Evolutionary conservation across 2,329 filamentous ascomycete species (phyloP).

Genomic region (Dryadomyces quercivorus): DNA sequence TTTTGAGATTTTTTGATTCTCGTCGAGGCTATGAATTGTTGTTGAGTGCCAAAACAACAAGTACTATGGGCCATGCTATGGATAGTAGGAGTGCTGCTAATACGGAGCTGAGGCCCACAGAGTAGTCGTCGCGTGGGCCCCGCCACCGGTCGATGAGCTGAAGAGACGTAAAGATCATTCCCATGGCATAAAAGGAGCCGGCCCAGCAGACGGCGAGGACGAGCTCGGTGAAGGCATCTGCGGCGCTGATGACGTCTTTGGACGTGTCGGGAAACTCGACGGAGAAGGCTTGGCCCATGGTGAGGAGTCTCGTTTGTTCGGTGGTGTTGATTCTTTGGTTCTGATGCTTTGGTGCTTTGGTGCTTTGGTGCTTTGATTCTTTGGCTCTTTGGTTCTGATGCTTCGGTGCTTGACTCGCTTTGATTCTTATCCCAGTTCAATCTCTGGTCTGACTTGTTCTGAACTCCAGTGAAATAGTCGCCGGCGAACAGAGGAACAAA

Average conservation of each 20-base stretch:
- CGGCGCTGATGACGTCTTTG: conserved; percentile 10
- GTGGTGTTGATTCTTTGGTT: background rate
- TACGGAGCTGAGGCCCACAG: conserved; percentile 10
- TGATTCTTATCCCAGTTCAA: too few relatives aligned
- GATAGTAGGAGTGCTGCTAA: conserved; percentile 12
- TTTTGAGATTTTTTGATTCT: background rate
- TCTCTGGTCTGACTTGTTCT: background rate
- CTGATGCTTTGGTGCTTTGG: background rate
- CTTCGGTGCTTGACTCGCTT: background rate
- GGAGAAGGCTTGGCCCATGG: conserved; percentile 10
- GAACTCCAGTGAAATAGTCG: background rate
- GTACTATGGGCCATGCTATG: conserved; percentile 13
- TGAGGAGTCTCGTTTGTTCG: background rate
- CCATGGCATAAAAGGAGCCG: conserved; percentile 12
- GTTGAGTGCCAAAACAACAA: conserved; percentile 10
- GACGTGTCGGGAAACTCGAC: conserved; percentile 10
- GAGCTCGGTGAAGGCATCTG: conserved; percentile 9
- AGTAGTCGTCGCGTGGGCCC: conserved; percentile 14
- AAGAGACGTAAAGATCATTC: conserved; percentile 15
- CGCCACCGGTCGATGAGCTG: conserved; percentile 17
- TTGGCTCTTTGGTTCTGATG: background rate
- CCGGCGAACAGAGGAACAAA: background rate
- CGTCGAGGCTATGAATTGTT: background rate
- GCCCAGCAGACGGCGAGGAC: conserved; percentile 14
- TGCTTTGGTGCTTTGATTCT: background rate